phyloP scores from a whole-genome alignment of 2,329 filamentous ascomycete species.

The Magnaporthiopsis incrustans region DNA sequence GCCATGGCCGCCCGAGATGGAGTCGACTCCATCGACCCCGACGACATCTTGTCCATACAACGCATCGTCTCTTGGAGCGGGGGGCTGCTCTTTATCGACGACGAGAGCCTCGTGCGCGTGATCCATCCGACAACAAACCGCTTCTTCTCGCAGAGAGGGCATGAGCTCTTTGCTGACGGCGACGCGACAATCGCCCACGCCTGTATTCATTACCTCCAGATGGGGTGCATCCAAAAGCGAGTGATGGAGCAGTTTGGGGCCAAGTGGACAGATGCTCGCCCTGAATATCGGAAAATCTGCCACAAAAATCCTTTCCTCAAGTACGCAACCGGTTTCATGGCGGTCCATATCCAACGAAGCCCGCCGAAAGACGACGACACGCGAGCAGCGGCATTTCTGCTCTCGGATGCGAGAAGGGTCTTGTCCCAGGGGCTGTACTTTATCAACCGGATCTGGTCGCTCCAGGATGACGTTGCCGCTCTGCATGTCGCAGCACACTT shows the following conservation, averaged over 20 bases:
- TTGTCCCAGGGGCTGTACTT: neutral
- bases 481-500: neutral
- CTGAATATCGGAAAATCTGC: neutral
- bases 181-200: neutral
- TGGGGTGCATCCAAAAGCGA: neutral
- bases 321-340: neutral
- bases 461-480: neutral
- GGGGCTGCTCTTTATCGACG: slow-evolving; percentile 3
- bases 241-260: too few species aligned
- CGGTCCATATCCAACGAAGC: neutral
- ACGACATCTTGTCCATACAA: neutral
- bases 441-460: neutral
- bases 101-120: neutral
- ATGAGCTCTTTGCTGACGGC: neutral
- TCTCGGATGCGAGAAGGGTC: neutral
- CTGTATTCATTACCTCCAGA: neutral
- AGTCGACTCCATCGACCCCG: neutral
- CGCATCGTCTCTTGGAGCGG: neutral
- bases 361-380: neutral
- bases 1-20: neutral
- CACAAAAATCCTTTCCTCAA: neutral
- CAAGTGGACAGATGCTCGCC: neutral
- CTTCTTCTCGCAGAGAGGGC: neutral
- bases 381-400: neutral
- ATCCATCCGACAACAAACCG: neutral